These are phyloP conservation scores for Saccharomycopsis selenospora DNA, from an alignment of 805 yeast genomes.

Conservation along the genomic window DNA sequence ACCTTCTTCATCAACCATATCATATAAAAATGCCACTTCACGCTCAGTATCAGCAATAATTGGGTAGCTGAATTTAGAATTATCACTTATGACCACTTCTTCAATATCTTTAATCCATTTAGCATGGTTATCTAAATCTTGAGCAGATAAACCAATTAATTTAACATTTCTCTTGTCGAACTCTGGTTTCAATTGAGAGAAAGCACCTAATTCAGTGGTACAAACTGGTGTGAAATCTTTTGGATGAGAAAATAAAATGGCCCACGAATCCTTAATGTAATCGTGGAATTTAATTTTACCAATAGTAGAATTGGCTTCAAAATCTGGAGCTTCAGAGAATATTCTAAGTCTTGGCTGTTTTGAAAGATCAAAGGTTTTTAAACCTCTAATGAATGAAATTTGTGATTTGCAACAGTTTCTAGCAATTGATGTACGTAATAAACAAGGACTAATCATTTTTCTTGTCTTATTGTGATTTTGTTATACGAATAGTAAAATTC, in stretches of 20 bases:
- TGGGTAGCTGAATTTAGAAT: constrained; percentile 76
- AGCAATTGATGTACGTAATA: neutral
- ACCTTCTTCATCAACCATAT: constrained; percentile 83
- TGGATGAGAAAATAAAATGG: constrained; percentile 86
- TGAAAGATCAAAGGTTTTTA: constrained; percentile 12
- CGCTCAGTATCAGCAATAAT: constrained; percentile 83
- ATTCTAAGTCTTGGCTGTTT: constrained; percentile 62
- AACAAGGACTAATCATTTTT: neutral
- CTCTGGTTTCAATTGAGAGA: constrained; percentile 82
- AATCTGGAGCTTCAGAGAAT: constrained; percentile 84
- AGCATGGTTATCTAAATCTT: constrained; percentile 69
- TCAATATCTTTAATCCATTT: constrained; percentile 90
- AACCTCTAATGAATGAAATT: constrained; percentile 1
- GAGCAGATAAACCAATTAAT: constrained; percentile 86
- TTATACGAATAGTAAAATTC: too few relatives aligned
- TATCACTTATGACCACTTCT: constrained; percentile 55
- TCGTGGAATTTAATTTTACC: constrained; percentile 86
- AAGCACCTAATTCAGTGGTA: constrained; percentile 93
- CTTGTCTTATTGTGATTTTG: neutral
- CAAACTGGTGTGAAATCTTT: constrained; percentile 97
- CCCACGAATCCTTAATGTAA: constrained; percentile 81
- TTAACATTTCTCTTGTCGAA: constrained; percentile 79
- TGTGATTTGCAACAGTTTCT: neutral
- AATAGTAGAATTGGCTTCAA: constrained; percentile 71
- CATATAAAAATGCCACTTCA: constrained; percentile 77